Conservation (phyloP, 768 basidiomycete species). For the Suillus hirtellus region DNA sequence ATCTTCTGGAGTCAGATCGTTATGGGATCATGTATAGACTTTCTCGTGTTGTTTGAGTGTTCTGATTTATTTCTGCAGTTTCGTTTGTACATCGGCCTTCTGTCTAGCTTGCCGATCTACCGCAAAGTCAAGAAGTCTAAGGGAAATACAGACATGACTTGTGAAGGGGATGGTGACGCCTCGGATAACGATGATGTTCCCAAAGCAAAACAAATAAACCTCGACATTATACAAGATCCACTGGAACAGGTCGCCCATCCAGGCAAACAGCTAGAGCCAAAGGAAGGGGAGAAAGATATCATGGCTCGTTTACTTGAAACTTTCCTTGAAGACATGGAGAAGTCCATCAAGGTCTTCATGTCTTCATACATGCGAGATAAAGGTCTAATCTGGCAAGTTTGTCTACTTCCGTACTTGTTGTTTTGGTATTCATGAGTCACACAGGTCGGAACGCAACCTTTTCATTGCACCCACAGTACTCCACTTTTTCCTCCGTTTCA, state of each 20-base stretch:
- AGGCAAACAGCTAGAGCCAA: conserved; percentile 30
- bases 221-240: conserved; percentile 28
- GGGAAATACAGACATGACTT: conserved; percentile 27
- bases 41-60: not conserved
- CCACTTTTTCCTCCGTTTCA: conserved; percentile 46
- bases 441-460: conserved; percentile 46
- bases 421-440: conserved; percentile 13
- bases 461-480: conserved; percentile 43
- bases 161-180: conserved; percentile 29
- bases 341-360: conserved; percentile 62
- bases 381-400: conserved; percentile 62
- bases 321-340: conserved; percentile 66
- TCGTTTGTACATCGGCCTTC: conserved; percentile 32
- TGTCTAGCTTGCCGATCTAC: conserved; percentile 32
- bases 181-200: conserved; percentile 30
- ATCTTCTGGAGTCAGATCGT: conserved; percentile 25
- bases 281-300: conserved; percentile 13
- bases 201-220: conserved; percentile 21
- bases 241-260: conserved; percentile 30
- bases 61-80: conserved; percentile 23
- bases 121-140: conserved; percentile 30
- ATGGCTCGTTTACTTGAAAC: conserved; percentile 34
- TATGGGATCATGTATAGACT: conserved; percentile 32
- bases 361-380: conserved; percentile 65
- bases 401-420: not conserved